Base-by-base conservation (phyloP, 805 yeast species). In the Pichia cephalocereana region DNA sequence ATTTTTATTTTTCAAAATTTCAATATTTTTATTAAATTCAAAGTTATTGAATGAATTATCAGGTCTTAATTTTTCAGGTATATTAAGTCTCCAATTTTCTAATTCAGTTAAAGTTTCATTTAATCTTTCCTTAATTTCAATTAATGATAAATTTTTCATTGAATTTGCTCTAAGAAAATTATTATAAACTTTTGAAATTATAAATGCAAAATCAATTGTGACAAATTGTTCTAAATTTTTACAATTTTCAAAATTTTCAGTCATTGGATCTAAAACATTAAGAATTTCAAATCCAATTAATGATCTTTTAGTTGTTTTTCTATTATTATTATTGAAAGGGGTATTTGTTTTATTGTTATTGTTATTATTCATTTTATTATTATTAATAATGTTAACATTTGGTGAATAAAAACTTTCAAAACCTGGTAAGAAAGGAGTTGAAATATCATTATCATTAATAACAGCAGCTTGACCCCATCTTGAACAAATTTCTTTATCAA, bases 381-480 rank as follows among this genome's bases (percentile, higher is more conserved):
- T 23, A 23, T 23, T 23, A 23, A 4, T 23, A 23, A 5, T 23
- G 5, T 23, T 5, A 23, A 17, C 26, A 46, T 47, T 40, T 8
- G 54, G 39, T 6, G 55, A 49, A 62, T 65, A 60, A 34, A 49
- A 46, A 6, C 49, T 50, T 44, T 57, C 61, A 42, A 57, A 54
- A 6, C 57, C 59, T 1, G 56, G 52, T 10, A 57, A 41, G 1
- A 63, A 55, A 2, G 68, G 65, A 1, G 70, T 56, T 2, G 70
- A 55, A 12, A 70, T 60, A 54, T 76, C 80, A 9, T 51, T 51
- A 44, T 64, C 68, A 52, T 67, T 66, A 37, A 77, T 63, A 34
- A 71, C 55, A 0, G 82, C 75, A 2, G 81, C 72, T 45, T 71
- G 70, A 1, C 83, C 82, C 42, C 69, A 57, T 46, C 72, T 70